Conservation (phyloP, 148 eudicot genomes). For the Salicornia ramosissima region DNA sequence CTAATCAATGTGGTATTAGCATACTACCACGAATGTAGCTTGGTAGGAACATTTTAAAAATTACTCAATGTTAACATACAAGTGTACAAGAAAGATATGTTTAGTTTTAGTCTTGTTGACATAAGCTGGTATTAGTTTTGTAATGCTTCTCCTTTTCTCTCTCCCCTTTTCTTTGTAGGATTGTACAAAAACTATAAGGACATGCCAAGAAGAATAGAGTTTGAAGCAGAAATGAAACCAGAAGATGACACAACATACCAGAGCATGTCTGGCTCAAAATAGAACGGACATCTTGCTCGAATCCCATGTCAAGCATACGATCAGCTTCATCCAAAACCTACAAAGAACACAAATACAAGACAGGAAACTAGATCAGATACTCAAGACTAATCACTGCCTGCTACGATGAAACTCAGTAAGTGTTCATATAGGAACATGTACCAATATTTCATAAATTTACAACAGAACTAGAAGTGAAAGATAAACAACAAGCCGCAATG, state of each 20-base stretch:
- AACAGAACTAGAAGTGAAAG: neutral
- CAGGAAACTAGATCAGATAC: neutral
- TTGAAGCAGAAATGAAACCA: neutral
- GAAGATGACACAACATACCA: slow-evolving; percentile 38
- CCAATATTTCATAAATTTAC: neutral
- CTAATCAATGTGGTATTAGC: no score
- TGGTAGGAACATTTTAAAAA: no score
- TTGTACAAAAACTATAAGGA: neutral
- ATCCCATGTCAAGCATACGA: slow-evolving; percentile 99
- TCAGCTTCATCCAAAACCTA: slow-evolving; percentile 99
- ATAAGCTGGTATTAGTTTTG: neutral
- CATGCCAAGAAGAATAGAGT: neutral
- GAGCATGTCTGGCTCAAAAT: slow-evolving; percentile 73
- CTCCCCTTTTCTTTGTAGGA: neutral
- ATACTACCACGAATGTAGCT: no score
- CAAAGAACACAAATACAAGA: neutral
- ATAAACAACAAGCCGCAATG: neutral
- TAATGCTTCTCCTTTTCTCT: neutral
- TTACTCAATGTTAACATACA: no score
- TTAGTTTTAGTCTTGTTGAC: no score
- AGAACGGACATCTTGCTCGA: slow-evolving; percentile 93
- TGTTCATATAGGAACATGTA: neutral
- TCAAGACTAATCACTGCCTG: neutral
- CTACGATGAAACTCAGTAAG: neutral
- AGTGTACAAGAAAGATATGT: no score